Conservation (phyloP, 257 asterid species). For the Cordia subcordata region DNA sequence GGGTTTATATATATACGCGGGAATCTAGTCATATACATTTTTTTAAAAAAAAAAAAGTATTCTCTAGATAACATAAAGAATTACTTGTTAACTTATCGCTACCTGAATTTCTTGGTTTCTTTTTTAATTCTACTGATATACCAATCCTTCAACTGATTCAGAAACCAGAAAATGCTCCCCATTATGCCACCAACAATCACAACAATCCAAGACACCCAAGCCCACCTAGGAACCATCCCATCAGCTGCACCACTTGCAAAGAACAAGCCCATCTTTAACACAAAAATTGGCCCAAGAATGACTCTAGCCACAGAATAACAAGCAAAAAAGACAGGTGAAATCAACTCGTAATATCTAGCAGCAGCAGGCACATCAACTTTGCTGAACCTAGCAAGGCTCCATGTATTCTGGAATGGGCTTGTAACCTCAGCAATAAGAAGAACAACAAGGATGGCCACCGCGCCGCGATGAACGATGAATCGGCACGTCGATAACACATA, state of each 20-base stretch:
- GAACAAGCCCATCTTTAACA: conserved; percentile 34
- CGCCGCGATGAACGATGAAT: conserved; percentile 51
- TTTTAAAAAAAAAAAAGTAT: no score
- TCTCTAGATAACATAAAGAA: no score
- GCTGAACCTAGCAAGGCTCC: conserved; percentile 60
- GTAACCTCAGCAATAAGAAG: conserved; percentile 72
- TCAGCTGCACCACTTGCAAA: conserved; percentile 23
- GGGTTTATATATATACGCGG: no score
- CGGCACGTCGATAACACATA: conserved; percentile 64
- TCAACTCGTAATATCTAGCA: conserved; percentile 29
- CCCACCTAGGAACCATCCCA: conserved; percentile 53
- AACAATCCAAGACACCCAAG: conserved; percentile 70
- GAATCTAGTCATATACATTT: no score
- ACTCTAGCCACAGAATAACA: conserved; percentile 63
- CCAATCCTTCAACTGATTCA: conserved; percentile 54
- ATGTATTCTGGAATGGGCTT: conserved; percentile 59
- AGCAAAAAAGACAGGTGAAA: conserved; percentile 58
- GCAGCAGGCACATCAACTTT: conserved; percentile 43
- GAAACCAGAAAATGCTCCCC: conserved; percentile 63
- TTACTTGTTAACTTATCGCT: neutral
- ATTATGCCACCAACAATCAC: conserved; percentile 51
- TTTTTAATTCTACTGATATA: conserved; percentile 33
- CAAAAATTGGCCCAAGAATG: conserved; percentile 55
- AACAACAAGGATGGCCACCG: conserved; percentile 44
- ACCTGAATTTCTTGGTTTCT: conserved; percentile 33